Evolutionary conservation across 192 early-diverging fungal species (phyloP).

Genomic region (Gryganskiella cystojenkinii): DNA sequence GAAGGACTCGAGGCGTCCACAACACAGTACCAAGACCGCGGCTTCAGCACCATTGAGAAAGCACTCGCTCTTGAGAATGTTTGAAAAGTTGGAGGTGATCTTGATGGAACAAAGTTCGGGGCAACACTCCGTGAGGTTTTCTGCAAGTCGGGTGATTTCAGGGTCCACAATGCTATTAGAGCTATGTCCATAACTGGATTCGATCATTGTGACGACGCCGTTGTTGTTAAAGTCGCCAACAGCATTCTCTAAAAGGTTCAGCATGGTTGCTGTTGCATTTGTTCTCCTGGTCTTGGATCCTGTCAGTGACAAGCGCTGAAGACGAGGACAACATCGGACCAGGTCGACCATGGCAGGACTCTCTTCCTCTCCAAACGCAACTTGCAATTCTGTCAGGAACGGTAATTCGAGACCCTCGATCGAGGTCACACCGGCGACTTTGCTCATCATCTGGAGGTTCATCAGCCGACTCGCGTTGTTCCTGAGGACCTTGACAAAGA

Average conservation of each 20-base stretch:
- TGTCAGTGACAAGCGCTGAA: constrained; percentile 22
- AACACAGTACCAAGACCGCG: constrained; percentile 12
- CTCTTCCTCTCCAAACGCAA: constrained; percentile 24
- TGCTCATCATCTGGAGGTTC: constrained; percentile 18
- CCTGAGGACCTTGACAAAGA: constrained; percentile 43
- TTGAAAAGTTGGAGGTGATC: constrained; percentile 11
- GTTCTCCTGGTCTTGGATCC: constrained; percentile 13
- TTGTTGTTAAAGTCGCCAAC: constrained; percentile 15
- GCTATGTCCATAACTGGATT: neutral
- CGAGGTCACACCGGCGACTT: constrained; percentile 35
- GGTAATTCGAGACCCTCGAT: constrained; percentile 33
- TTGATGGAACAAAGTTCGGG: constrained; percentile 25
- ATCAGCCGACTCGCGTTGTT: constrained; percentile 26
- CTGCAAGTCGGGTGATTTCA: constrained; percentile 18
- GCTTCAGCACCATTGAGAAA: constrained; percentile 20
- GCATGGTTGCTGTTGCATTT: constrained; percentile 3
- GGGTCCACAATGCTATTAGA: constrained; percentile 1
- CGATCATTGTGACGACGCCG: neutral
- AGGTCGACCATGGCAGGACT: constrained; percentile 32
- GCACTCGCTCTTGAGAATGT: constrained; percentile 9
- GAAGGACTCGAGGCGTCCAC: constrained; percentile 21
- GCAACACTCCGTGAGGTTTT: constrained; percentile 30
- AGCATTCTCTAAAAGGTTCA: neutral
- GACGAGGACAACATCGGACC: constrained; percentile 25
- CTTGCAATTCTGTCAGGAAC: constrained; percentile 26